Evolutionary conservation across 441 rosid genomes (phyloP).

Genomic region (Adansonia madagascariensis): DNA sequence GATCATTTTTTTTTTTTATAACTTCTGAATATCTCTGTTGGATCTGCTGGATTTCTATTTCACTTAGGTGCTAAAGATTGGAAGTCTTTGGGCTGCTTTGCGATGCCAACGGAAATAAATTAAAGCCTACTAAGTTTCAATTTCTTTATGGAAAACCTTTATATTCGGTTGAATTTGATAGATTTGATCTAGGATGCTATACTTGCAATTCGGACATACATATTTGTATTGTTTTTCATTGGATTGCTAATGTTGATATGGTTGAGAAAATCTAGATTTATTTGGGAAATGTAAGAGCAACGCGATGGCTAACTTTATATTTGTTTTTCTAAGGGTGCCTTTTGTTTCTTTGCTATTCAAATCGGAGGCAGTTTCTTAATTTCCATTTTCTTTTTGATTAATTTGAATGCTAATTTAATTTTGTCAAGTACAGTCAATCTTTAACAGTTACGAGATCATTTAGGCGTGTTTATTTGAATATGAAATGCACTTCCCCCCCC

Average conservation of each 20-base stretch:
- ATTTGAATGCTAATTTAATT: not conserved
- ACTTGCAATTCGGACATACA: not conserved
- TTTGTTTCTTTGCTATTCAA: constrained; percentile 2
- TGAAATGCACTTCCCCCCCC: not conserved
- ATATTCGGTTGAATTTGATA: not conserved
- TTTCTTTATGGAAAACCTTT: not conserved
- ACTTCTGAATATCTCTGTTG: constrained; percentile 20
- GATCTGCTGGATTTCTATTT: constrained; percentile 38
- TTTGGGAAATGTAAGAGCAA: not conserved
- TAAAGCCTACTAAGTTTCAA: not conserved
- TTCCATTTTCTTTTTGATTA: not conserved
- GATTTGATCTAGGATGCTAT: not conserved
- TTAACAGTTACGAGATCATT: not conserved
- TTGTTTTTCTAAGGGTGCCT: not conserved
- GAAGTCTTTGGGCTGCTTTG: not conserved
- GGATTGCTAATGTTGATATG: not conserved
- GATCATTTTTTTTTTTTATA: not conserved
- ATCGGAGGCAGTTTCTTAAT: not conserved
- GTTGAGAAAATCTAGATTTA: constrained; percentile 11
- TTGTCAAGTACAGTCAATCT: not conserved
- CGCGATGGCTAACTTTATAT: constrained; percentile 3
- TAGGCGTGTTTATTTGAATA: not conserved
- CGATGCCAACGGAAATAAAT: not conserved
- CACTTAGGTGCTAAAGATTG: not conserved
- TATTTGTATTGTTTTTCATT: not conserved